Evolutionary conservation across 805 yeast species (phyloP), one percentile per base, ranked within the genome.

Genomic region (Yarrowia phangngaensis): DNA sequence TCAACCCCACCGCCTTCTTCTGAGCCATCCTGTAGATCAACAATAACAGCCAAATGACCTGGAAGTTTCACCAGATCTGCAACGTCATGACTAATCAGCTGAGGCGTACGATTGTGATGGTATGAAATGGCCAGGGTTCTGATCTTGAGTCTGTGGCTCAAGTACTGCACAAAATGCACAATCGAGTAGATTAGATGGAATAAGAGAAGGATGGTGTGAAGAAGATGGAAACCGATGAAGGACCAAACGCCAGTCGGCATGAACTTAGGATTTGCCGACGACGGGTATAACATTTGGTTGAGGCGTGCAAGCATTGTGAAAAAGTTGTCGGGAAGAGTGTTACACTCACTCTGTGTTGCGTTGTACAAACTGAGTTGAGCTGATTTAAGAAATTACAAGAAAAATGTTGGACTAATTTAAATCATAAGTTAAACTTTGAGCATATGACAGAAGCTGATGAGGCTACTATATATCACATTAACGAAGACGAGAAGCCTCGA

Each of bases 1-100:
- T 82, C 85, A 32, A 82, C 64, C 2, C 97, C 97, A 23, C 95
- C 95, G 52, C 88, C 90, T 58, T 86, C 95, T 57, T 81, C 90
- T 53, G 82, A 84, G 51, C 79, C 87, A 20, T 81, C 74, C 59
- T 79, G 80, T 61, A 80, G 73, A 56, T 77, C 80, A 51, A 92
- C 66, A n/a, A 90, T 79, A 15, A 84, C 79, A 7, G 94, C 82
- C 16, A 92, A 59, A 41, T 84, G 74, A 55, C 72, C 75, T 3
- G 98, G 98, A 17, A 87, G 73, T 64, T 92, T 92, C 32, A 73
- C 61, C 50, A 90, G 68, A 58, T 78, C 76, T 53, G 70, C 70
- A 27, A 87, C 87, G 66, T 90, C 97, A 53, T 82, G 81, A 55
- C 94, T 78, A 55, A 90, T 87, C 50, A 88, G 69, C 58, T 83